Base-by-base conservation (phyloP, 23 red algal genomes). In the Gracilaria caudata region DNA sequence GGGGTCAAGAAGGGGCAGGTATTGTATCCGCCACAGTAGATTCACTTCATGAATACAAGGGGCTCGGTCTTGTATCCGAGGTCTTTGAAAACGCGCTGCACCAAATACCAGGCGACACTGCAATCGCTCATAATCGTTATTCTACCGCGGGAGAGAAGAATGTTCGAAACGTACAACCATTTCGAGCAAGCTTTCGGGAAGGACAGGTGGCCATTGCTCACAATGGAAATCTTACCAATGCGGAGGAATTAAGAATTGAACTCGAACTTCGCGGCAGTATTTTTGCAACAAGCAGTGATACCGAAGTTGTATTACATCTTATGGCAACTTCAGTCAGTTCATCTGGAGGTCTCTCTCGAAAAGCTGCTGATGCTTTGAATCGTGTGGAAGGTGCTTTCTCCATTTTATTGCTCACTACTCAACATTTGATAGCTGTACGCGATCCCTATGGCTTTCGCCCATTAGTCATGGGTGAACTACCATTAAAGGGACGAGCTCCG, bases 211-310 rank as follows among this genome's bases (percentile, higher is more conserved):
- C 96, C 0, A 90, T 98, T 63, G 92, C 92, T 25, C 96, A 98
- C 82, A 98, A 98, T 70, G 96, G 96, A 37, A 98, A 98, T 68
- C 79, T 98, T 14, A 98, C 96, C 40, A 98, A 98, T 75, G 96
- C 96, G 19, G 51, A 80, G 17, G 70, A 63, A 20, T 63, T 98
- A 32, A 35, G 87, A 21, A 45, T 51, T 10, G 93, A 98, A 39
- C 66, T 98, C 13, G 96, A 98, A 79, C 56, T 94, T 35, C 92
- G 96, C 17, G 96, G 96, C 56, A 92, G 92, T 53, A 98, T 98
- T 65, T 98, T 98, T 87, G 87, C 85, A 12, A 98, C 96, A 0
- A 93, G 88, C 24, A 95, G 92, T 20, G 96, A 98, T 82, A 98
- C 96, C 1, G 96, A 98, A 66, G 89, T 93, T 13, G 81, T 98